Evolutionary conservation across 73 alveolate species (phyloP), one percentile per base, ranked within the genome.

Genomic region (Breviolum minutum): DNA sequence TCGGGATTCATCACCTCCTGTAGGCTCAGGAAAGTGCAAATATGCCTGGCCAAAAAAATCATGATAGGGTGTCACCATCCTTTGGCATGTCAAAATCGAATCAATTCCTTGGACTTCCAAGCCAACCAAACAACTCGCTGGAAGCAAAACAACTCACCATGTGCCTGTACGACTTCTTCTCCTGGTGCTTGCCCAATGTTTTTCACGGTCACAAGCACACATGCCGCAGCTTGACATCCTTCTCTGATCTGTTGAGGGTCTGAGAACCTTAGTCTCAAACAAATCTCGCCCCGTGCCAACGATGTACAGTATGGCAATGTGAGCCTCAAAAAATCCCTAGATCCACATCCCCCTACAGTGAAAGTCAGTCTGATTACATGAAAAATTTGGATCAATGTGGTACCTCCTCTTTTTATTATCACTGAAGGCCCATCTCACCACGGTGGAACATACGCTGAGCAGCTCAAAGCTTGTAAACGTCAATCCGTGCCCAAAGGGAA

Each of bases 101-200:
- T 5, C 91, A 54, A 30, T 30, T 27, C 91, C 71, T 54, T 19
- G 62, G 27, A 10, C 66, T 7, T 77, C 63, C 32, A 19, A 8
- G n/a, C 82, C 54, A 40, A 40, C 54, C 54, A 40, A 40, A 40
- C 54, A 20, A 1, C 5, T 19, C n/a, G 7, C 40, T 0, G 3
- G 63, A 54, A 1, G 85, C 68, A 79, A 22, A 30, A 64, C 27
- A 3, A 9, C 66, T 8, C 11, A 9, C n/a, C 20, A 30, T 32
- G 63, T 40, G 70, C 97, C 90, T 92, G 98, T 20, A 92, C 98
- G 68, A 92, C 81, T 84, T 92, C 98, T 48, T 92, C 98, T n/a
- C 98, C 98, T 0, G 90, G 13, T 14, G 48, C 40, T n/a, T 73
- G 69, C 68, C 98, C 98, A 5, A 19, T 40, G 80, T 92, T 92